Conservation (phyloP, 1,284 basidiomycete species). For the Afroboletus lepidellus region DNA sequence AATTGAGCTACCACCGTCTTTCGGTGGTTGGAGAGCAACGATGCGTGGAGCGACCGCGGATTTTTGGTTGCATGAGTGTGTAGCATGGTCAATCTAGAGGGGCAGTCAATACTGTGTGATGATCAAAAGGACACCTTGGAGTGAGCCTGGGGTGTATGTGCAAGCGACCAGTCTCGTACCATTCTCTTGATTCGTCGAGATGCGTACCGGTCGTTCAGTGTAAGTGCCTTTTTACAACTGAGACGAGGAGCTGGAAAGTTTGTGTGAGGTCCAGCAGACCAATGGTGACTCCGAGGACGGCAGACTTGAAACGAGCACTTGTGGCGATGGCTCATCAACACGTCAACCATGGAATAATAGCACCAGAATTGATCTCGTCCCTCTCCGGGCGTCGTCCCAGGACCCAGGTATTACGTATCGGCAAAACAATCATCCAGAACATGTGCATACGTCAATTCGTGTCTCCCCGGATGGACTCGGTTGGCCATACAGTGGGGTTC, state of each 20-base stretch:
- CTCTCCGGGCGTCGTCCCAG: neutral
- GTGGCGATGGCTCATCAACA: conserved; percentile 3
- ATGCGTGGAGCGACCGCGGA: neutral
- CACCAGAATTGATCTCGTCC: neutral
- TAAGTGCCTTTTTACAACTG: neutral
- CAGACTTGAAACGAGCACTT: neutral
- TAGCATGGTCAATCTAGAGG: neutral
- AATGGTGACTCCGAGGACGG: neutral
- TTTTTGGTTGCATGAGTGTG: neutral
- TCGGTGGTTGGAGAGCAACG: neutral
- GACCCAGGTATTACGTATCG: neutral
- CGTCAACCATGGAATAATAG: conserved; percentile 1
- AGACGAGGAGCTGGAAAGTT: neutral
- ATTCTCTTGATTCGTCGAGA: too few relatives aligned
- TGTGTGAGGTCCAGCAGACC: neutral
- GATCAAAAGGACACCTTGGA: neutral
- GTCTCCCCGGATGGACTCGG: neutral
- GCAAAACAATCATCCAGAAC: neutral
- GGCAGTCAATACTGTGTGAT: conserved; percentile 4
- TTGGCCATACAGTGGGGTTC: neutral
- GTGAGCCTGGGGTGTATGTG: too few relatives aligned
- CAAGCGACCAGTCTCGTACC: too few relatives aligned
- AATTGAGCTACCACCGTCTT: neutral
- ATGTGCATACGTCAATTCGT: neutral
- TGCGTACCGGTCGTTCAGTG: neutral